phyloP scores from a whole-genome alignment of 306 rosid species.

The Vigna reflexopilosa region DNA sequence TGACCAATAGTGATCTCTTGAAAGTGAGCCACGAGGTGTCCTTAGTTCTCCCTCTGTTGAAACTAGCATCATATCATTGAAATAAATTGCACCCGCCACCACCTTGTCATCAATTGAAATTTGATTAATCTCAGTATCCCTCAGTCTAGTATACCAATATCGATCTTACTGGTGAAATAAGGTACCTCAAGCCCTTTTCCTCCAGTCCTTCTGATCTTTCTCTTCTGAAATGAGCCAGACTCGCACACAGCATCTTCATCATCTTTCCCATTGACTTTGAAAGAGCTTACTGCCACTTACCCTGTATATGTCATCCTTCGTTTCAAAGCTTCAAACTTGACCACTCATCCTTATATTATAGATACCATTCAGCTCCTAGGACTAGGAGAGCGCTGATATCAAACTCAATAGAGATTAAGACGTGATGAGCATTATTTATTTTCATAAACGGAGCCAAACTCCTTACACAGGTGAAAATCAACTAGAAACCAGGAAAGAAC shows the following conservation, averaged over 20 bases:
- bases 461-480: not conserved
- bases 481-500: not conserved
- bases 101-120: not conserved
- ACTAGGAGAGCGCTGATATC: not conserved
- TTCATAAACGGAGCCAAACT: not conserved
- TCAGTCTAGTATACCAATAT: not conserved
- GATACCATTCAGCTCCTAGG: not conserved
- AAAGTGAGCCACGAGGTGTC: not conserved
- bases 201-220: not conserved
- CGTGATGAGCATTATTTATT: not conserved
- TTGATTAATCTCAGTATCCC: not conserved
- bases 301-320: not conserved
- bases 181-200: not conserved
- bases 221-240: not conserved
- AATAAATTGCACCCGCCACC: not conserved
- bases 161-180: not conserved
- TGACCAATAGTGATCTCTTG: not conserved
- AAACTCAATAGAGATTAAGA: not conserved
- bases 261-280: not conserved
- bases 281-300: not conserved
- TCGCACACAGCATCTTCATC: not conserved
- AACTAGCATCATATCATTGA: not conserved
- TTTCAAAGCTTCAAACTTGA: not conserved
- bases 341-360: not conserved
- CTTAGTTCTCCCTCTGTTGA: not conserved